phyloP scores from a whole-genome alignment of 2,329 filamentous ascomycete species.

The Colletotrichum sp. region DNA sequence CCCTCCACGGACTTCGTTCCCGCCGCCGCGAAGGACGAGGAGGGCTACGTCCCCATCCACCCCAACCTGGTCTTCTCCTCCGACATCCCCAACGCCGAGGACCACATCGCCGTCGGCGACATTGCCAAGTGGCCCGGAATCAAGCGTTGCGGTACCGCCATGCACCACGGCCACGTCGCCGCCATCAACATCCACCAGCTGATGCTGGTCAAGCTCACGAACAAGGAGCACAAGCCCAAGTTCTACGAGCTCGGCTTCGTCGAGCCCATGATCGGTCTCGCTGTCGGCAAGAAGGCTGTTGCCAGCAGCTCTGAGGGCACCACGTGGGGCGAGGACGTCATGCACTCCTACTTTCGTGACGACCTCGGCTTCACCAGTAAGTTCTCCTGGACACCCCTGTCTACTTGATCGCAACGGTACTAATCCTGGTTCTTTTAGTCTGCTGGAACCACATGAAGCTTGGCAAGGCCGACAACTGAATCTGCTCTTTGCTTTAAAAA shows the following conservation, averaged over 20 bases:
- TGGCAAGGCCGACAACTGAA: conserved; percentile 22
- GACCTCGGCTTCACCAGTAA: conserved; percentile 70
- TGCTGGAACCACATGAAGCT: conserved; percentile 61
- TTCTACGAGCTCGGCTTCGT: conserved; percentile 58
- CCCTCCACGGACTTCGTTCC: conserved; percentile 71
- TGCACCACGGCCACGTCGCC: conserved; percentile 73
- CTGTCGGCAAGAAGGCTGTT: conserved; percentile 73
- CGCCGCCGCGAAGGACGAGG: conserved; percentile 58
- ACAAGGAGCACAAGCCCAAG: conserved; percentile 39
- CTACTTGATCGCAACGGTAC: neutral
- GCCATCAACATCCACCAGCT: conserved; percentile 72
- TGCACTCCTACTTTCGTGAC: conserved; percentile 68
- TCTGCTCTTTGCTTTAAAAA: neutral
- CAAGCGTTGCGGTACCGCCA: conserved; percentile 78
- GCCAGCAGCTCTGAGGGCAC: conserved; percentile 66
- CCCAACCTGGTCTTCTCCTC: conserved; percentile 59
- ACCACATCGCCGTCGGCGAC: conserved; percentile 75
- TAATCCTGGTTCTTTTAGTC: conserved; percentile 41
- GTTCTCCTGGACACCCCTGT: conserved; percentile 32
- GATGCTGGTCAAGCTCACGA: conserved; percentile 50
- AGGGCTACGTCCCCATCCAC: conserved; percentile 70
- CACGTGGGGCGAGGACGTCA: conserved; percentile 65
- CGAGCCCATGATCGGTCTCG: conserved; percentile 72
- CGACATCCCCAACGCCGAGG: conserved; percentile 58
- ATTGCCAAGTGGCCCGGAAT: conserved; percentile 76